Conservation (phyloP, 129 eudicot genomes). For the Pseudognaphalium luteoalbum region DNA sequence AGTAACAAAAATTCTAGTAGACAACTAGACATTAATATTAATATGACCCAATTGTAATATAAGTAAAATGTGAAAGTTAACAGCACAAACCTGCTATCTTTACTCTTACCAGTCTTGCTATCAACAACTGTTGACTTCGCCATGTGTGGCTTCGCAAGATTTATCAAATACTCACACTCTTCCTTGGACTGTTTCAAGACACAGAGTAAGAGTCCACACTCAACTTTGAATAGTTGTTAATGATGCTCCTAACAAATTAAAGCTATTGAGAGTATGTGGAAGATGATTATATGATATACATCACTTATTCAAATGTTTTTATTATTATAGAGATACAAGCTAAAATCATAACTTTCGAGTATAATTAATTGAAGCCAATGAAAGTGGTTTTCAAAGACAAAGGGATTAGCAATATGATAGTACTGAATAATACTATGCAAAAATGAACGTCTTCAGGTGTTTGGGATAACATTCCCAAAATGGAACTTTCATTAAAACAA, state of each 20-base stretch:
- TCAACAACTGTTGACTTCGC: slow-evolving; percentile 90
- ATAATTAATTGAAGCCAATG: slow-evolving; percentile 7
- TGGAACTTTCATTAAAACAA: too few relatives aligned
- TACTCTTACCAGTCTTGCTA: slow-evolving; percentile 92
- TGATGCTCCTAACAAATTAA: not conserved
- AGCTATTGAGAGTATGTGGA: not conserved
- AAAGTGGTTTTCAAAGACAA: slow-evolving; percentile 1
- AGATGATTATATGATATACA: not conserved
- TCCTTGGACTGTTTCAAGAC: slow-evolving; percentile 71
- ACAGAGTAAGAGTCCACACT: slow-evolving; percentile 7
- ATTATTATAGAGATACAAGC: not conserved
- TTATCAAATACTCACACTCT: slow-evolving; percentile 89
- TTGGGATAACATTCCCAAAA: not conserved
- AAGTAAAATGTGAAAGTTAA: slow-evolving; percentile 10
- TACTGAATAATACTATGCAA: not conserved
- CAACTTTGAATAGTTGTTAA: not conserved
- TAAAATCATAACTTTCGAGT: not conserved
- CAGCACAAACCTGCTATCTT: slow-evolving; percentile 84
- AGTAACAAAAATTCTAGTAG: not conserved
- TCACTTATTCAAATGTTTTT: not conserved
- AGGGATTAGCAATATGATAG: not conserved
- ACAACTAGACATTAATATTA: not conserved
- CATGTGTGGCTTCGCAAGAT: slow-evolving; percentile 91
- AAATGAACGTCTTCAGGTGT: not conserved
- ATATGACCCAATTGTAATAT: slow-evolving; percentile 3